Base-by-base conservation (phyloP, 1,139 yeast genomes). In the Candida sp. region DNA sequence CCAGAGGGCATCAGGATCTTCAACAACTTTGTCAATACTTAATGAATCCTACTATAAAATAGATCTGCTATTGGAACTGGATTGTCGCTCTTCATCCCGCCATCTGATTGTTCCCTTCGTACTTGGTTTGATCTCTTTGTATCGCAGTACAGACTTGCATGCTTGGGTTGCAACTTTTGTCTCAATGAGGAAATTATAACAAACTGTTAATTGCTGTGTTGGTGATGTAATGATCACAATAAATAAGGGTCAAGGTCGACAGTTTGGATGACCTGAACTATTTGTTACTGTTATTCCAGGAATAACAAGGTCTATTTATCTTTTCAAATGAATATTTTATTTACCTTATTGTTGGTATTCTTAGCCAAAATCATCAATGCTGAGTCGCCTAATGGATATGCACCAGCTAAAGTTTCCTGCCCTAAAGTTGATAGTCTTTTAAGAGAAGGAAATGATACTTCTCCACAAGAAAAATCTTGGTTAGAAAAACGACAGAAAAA, bases 11-110 rank as follows among this genome's bases (percentile, higher is more conserved):
- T 15, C 19, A 15, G 19, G 3, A 15, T 15, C 19, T 15, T 15
- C 19, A 15, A 15, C 19, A 15, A 15, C 19, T 15, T 15, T 15
- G 19, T 3, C 19, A 15, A 15, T 15, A 15, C 19, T 15, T 15
- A 3, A 3, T 15, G 19, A 15, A 15, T 15, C 3, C 3, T 15
- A 15, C 19, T 15, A 15, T 3, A 15, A 15, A 15, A 15, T 5
- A 93, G 89, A 1, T 86, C 77, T 58, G 70, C 84, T 36, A 63
- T 85, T 62, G 95, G 93, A 37, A 83, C 93, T 2, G 84, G 93
- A 0, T 83, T 93, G 8, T 74, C 93, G 1, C 68, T 89, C 45
- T 89, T 88, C 68, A 87, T 87, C 63, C 81, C 81, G 57, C 19
- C 19, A 15, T 15, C 19, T 15, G 19, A 15, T 15, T 15, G 19